A percentile compares a stretch with the other conserved stretches of the same genome.
phyloP scores from a whole-genome alignment of 129 eudicot genomes.

The Helianthus tuberosus region DNA sequence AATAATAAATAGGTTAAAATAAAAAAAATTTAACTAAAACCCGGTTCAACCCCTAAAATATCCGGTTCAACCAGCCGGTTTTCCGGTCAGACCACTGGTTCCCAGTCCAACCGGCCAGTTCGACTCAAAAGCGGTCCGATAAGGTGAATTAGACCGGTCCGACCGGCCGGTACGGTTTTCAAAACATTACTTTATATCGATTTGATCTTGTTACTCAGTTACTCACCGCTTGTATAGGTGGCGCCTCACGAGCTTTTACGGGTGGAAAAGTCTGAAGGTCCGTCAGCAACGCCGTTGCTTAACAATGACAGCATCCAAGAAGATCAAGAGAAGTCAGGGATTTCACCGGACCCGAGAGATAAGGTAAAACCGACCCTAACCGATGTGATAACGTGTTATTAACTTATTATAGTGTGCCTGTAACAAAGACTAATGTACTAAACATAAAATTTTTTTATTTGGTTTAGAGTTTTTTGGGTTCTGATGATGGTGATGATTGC shows the following conservation, averaged over 20 bases:
- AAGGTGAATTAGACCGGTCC: too few species aligned
- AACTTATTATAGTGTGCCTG: background rate
- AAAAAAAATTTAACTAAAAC: too few species aligned
- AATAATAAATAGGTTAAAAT: too few species aligned
- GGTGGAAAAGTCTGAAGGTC: slow-evolving; percentile 60
- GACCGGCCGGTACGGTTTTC: too few species aligned
- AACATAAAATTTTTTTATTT: slow-evolving; percentile 2
- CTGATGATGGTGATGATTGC: slow-evolving; percentile 36
- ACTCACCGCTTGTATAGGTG: slow-evolving; percentile 45
- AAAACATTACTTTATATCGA: background rate
- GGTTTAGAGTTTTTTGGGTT: slow-evolving; percentile 49
- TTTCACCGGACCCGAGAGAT: slow-evolving; percentile 26
- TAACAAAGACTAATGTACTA: slow-evolving; percentile 3
- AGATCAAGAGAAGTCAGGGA: slow-evolving; percentile 40
- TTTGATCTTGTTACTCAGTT: background rate
- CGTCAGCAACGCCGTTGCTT: slow-evolving; percentile 26
- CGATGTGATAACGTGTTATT: background rate
- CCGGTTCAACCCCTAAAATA: too few species aligned
- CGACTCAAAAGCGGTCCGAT: too few species aligned
- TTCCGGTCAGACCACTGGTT: too few species aligned
- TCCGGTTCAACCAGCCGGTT: too few species aligned
- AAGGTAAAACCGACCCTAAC: slow-evolving; percentile 43
- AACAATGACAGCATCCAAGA: slow-evolving; percentile 35
- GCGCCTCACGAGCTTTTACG: slow-evolving; percentile 69
- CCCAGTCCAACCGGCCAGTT: too few species aligned